Conservation (phyloP, 2,329 filamentous ascomycete species). For the Rhinocladiella similis region DNA sequence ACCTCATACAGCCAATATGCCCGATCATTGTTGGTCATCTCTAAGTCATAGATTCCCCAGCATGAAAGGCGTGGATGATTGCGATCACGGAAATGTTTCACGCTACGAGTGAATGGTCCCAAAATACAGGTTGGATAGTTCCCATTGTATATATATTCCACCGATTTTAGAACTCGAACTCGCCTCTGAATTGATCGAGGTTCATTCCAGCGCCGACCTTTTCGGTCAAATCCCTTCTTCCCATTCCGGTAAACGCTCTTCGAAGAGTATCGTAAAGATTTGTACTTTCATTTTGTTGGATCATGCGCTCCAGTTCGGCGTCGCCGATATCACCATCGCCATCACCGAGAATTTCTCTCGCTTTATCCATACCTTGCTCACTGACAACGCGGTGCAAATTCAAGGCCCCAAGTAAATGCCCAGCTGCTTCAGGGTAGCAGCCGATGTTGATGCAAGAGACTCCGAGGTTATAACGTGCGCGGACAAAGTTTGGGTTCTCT, state of each 20-base stretch:
- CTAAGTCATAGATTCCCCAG: too few species aligned
- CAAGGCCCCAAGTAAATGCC: conserved; percentile 86
- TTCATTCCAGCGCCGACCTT: conserved; percentile 87
- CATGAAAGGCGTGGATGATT: too few species aligned
- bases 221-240: conserved; percentile 80
- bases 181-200: conserved; percentile 80
- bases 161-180: conserved; percentile 74
- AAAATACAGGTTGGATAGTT: neutral
- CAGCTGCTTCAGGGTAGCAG: conserved; percentile 88
- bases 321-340: conserved; percentile 58
- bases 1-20: too few species aligned
- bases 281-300: conserved; percentile 92
- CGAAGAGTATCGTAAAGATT: conserved; percentile 94
- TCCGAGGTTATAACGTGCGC: conserved; percentile 93
- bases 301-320: conserved; percentile 78
- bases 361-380: conserved; percentile 77
- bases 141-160: neutral
- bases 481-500: conserved; percentile 92
- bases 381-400: conserved; percentile 96
- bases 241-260: conserved; percentile 96
- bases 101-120: too few species aligned
- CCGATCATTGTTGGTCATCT: too few species aligned
- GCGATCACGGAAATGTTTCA: too few species aligned
- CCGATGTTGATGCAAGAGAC: conserved; percentile 97
- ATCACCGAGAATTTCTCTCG: conserved; percentile 74